Evolutionary conservation across 2,329 filamentous ascomycete species (phyloP), one percentile per base, ranked within the genome.

Genomic region (Sporothrix mexicana): DNA sequence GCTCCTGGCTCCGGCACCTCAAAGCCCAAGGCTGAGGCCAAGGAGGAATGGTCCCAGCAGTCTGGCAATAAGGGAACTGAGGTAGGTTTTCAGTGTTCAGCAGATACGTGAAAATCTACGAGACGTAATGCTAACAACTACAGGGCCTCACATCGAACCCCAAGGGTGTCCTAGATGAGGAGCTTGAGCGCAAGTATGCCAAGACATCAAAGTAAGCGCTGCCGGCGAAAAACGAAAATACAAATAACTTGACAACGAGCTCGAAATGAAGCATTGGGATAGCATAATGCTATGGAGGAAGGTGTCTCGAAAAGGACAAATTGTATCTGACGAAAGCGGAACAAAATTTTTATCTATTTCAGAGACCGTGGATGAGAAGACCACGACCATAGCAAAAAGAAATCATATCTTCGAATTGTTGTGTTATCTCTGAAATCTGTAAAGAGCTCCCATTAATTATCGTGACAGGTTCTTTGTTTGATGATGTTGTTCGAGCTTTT

Each of bases 101-200:
- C 10, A 47, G 6, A 5, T 13, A 8, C n/a, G 3, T 9, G 47
- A 43, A 8, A 9, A 3, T 10, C 53, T 12, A 2, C 2, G 13
- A 23, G 61, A 47, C 8, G 10, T 2, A 7, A 25, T 20, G 23
- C 68, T 71, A 55, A 73, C 72, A 25, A 0, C 12, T 0, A 0
- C 59, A 74, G 73, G 36, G 36, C 72, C 83, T 92, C 51, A 76
- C 82, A 12, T 91, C 88, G 5, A 94, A 94, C 85, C 92, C 92
- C 13, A 86, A 86, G 77, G 88, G 88, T 3, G 82, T 86, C 0
- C 83, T 93, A 68, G 91, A 91, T 51, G 87, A 92, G 70, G 83
- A 84, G 15, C 81, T 90, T 1, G 83, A 88, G 78, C 85, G 87
- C 62, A 92, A 90, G 80, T 91, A 90, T 70, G 82, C 83, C 72